These are phyloP conservation scores for Aureobasidium mangrovei DNA, from an alignment of 2,329 filamentous ascomycete species.

Conservation along the genomic window DNA sequence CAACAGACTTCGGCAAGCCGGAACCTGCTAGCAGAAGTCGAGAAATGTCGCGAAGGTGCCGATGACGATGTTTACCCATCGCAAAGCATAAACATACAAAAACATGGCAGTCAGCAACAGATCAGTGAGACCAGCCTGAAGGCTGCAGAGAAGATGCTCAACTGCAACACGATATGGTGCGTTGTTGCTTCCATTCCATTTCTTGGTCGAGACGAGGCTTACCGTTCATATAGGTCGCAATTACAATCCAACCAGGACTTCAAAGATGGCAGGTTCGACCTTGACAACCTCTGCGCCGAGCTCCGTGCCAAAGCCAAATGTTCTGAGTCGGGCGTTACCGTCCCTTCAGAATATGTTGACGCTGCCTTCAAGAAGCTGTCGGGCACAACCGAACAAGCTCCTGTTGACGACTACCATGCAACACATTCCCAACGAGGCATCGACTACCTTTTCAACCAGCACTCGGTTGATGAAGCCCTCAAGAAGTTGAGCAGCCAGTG, in stretches of 20 bases:
- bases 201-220: slow-evolving; percentile 28
- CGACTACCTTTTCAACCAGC: slow-evolving; percentile 22
- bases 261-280: slow-evolving; percentile 82
- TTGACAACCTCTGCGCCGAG: slow-evolving; percentile 86
- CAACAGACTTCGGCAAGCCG: slow-evolving; percentile 24
- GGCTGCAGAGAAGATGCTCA: slow-evolving; percentile 55
- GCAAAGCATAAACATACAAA: neutral
- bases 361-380: slow-evolving; percentile 41
- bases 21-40: slow-evolving; percentile 69
- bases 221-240: slow-evolving; percentile 63
- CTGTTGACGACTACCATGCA: slow-evolving; percentile 7
- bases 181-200: slow-evolving; percentile 27
- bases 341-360: slow-evolving; percentile 83
- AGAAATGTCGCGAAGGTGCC: slow-evolving; percentile 60
- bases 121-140: slow-evolving; percentile 14
- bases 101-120: neutral
- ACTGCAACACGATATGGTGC: slow-evolving; percentile 90
- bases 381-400: slow-evolving; percentile 23
- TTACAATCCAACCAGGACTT: slow-evolving; percentile 80
- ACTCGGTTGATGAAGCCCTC: slow-evolving; percentile 22
- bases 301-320: slow-evolving; percentile 94
- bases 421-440: slow-evolving; percentile 11
- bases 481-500: slow-evolving; percentile 17
- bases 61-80: slow-evolving; percentile 44
- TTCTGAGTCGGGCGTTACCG: slow-evolving; percentile 79